A percentile compares a stretch with the other conserved stretches of the same genome.
Conservation (phyloP, 1,284 basidiomycete genomes). For the Trichosporon sp. region DNA sequence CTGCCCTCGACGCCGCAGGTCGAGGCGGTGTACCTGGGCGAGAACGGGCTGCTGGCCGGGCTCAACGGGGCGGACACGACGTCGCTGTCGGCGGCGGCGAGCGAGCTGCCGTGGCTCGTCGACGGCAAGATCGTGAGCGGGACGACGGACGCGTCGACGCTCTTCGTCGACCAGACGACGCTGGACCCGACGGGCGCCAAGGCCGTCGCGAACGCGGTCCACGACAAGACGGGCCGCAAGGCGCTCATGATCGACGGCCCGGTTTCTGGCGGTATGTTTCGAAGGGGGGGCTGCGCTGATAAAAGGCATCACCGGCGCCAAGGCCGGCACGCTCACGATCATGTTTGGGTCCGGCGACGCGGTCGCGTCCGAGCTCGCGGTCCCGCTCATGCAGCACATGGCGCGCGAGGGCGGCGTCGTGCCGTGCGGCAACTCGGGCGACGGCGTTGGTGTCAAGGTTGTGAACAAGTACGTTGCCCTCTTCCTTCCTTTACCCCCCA, state of each 20-base stretch:
- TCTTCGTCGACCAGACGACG: slow-evolving; percentile 47
- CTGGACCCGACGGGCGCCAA: slow-evolving; percentile 43
- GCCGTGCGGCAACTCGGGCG: slow-evolving; percentile 39
- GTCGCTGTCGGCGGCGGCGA: slow-evolving; percentile 47
- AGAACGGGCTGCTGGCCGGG: slow-evolving; percentile 27
- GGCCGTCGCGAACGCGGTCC: slow-evolving; percentile 32
- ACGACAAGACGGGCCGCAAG: slow-evolving; percentile 24
- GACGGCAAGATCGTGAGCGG: background rate
- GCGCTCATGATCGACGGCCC: slow-evolving; percentile 45
- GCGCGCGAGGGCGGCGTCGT: slow-evolving; percentile 38
- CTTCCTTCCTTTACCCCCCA: background rate
- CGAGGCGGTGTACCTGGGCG: slow-evolving; percentile 48
- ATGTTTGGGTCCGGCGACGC: slow-evolving; percentile 41
- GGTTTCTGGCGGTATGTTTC: slow-evolving; percentile 39
- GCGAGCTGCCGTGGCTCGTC: slow-evolving; percentile 33
- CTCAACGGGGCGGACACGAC: slow-evolving; percentile 52
- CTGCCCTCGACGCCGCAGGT: slow-evolving; percentile 53
- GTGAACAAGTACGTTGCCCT: slow-evolving; percentile 42
- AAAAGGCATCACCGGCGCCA: slow-evolving; percentile 37
- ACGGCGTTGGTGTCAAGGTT: slow-evolving; percentile 45
- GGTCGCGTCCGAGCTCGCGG: slow-evolving; percentile 29
- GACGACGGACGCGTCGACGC: slow-evolving; percentile 28
- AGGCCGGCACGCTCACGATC: slow-evolving; percentile 39
- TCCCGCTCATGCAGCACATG: slow-evolving; percentile 41
- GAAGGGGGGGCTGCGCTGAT: background rate